Conservation (phyloP, 129 eudicot genomes). For the Mikania micrantha region DNA sequence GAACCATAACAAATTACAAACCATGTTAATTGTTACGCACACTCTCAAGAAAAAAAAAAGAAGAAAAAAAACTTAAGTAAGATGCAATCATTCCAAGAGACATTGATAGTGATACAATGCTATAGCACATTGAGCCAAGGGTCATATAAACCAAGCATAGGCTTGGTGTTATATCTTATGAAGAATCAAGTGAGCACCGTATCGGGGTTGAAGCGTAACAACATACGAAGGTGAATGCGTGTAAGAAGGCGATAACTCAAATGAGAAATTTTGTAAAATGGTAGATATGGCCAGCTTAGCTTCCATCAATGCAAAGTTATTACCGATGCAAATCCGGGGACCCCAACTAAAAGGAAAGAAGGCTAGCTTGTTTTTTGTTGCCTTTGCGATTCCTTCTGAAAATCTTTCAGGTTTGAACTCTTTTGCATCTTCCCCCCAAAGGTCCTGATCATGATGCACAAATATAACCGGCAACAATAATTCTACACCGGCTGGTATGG, state of each 20-base stretch:
- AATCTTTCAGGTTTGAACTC: constrained; percentile 61
- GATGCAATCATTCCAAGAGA: constrained; percentile 7
- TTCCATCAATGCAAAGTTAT: constrained; percentile 58
- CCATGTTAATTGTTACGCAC: not conserved
- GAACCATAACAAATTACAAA: constrained; percentile 16
- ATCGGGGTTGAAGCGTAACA: constrained; percentile 43
- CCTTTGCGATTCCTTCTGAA: constrained; percentile 53
- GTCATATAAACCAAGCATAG: not conserved
- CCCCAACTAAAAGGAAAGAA: constrained; percentile 66
- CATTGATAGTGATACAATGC: not conserved
- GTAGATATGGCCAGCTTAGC: constrained; percentile 44
- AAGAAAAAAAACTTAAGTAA: too few relatives aligned
- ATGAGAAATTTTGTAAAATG: constrained; percentile 39
- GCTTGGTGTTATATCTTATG: constrained; percentile 22
- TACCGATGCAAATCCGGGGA: constrained; percentile 56
- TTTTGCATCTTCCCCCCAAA: constrained; percentile 55
- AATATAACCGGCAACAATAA: constrained; percentile 39
- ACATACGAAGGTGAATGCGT: constrained; percentile 44
- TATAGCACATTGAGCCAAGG: constrained; percentile 1
- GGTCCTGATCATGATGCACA: constrained; percentile 40
- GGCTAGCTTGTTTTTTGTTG: constrained; percentile 39
- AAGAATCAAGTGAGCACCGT: constrained; percentile 42
- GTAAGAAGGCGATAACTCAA: constrained; percentile 53
- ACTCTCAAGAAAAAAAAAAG: not conserved
- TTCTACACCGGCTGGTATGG: constrained; percentile 43